Evolutionary conservation across 306 rosid genomes (phyloP).

Genomic region (Begonia peltatifolia): DNA sequence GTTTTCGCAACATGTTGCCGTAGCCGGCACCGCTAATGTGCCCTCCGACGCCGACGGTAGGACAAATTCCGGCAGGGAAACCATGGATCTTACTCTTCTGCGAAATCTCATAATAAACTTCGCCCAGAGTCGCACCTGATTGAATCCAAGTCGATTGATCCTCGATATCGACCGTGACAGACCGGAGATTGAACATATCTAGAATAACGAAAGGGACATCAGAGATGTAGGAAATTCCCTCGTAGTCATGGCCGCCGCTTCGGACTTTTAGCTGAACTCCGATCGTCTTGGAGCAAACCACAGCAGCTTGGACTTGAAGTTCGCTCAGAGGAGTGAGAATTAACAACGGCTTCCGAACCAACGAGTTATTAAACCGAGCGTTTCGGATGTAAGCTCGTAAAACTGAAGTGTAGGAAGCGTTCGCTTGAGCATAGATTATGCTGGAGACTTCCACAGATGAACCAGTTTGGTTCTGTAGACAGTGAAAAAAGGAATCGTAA

Average conservation of each 20-base stretch:
- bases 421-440: conserved; percentile 23
- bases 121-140: conserved; percentile 43
- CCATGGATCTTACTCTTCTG: conserved; percentile 26
- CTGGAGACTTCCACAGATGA: conserved; percentile 15
- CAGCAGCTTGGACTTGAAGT: conserved; percentile 28
- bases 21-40: conserved; percentile 44
- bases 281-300: conserved; percentile 27
- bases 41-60: conserved; percentile 43
- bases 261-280: conserved; percentile 32
- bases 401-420: conserved; percentile 26
- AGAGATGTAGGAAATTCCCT: conserved; percentile 34
- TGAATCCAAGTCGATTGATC: conserved; percentile 27
- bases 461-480: conserved; percentile 29
- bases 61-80: conserved; percentile 45
- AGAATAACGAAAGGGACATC: conserved; percentile 31
- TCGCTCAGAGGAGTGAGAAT: conserved; percentile 31
- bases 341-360: conserved; percentile 31
- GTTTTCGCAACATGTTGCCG: conserved; percentile 42
- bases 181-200: conserved; percentile 43
- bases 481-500: conserved; percentile 28
- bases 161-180: conserved; percentile 18
- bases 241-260: conserved; percentile 52
- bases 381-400: conserved; percentile 38
- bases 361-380: conserved; percentile 46
- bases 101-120: conserved; percentile 30